These are phyloP conservation scores for Tirmania nivea DNA, from an alignment of 495 filamentous ascomycete species.

Conservation along the genomic window DNA sequence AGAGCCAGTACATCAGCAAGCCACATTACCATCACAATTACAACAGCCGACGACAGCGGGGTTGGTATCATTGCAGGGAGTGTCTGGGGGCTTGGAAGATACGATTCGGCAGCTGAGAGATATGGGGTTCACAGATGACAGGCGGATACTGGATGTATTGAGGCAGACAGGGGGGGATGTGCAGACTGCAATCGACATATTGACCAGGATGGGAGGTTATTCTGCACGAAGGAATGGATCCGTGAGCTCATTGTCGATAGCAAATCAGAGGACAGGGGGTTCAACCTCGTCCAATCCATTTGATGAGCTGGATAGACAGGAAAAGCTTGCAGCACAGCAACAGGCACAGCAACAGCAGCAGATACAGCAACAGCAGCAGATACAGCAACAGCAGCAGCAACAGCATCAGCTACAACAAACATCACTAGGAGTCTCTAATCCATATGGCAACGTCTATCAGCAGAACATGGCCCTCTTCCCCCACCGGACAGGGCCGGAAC, in stretches of 20 bases:
- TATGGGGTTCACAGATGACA: constrained; percentile 83
- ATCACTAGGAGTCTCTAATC: constrained; percentile 6
- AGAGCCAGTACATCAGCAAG: not conserved
- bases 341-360: not conserved
- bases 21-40: not conserved
- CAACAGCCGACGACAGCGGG: constrained; percentile 20
- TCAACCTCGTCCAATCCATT: constrained; percentile 37
- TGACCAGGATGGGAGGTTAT: constrained; percentile 30
- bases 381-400: constrained; percentile 20
- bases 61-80: not conserved
- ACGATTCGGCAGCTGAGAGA: constrained; percentile 62
- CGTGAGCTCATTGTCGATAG: constrained; percentile 8
- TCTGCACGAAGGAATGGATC: too few species aligned
- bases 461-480: not conserved
- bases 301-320: constrained; percentile 25
- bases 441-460: not conserved
- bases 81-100: constrained; percentile 10
- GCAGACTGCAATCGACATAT: constrained; percentile 60
- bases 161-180: constrained; percentile 63
- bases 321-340: constrained; percentile 8
- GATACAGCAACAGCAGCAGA: constrained; percentile 12
- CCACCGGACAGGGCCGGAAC: not conserved
- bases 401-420: constrained; percentile 22
- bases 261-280: constrained; percentile 13
- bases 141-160: constrained; percentile 54